Base-by-base conservation (phyloP, 2,329 filamentous ascomycete genomes). In the Verticillium albo-atrum region DNA sequence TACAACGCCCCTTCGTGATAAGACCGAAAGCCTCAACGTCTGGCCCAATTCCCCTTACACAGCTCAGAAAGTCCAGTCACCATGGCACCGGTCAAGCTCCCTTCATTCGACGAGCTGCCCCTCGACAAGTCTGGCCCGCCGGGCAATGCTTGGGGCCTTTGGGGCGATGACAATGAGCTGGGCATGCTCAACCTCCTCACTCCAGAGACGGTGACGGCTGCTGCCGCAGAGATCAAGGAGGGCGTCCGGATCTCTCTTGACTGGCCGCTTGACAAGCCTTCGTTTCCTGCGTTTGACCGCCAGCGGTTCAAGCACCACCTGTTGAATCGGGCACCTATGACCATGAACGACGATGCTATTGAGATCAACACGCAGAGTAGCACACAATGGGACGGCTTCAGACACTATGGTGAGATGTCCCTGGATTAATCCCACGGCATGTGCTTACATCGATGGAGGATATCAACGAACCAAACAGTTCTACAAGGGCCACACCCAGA, bases 61-160 rank as follows among this genome's bases (percentile, higher is more conserved):
- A n/a, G n/a, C n/a, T n/a, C n/a, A n/a, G n/a, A n/a, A n/a, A n/a
- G 9, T 14, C 30, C 30, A 10, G 14, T 10, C 30, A 14, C 30
- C 30, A 37, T 37, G 34, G 17, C 69, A 0, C 34, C 34, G 1
- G 17, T 37, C 14, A 6, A 37, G 34, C 34, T 37, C 15, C 34
- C 34, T 12, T 37, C 14, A 15, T 83, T 82, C 61, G 70, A 78
- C 6, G 70, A 75, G 3, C 77, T 85, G 0, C 82, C 82, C 0
- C 73, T 85, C 1, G 74, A 76, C 59, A 77, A 79, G 54, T 68
- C 74, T 59, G 81, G 80, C 0, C 81, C 82, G 6, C 74, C 70
- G 3, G 79, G 79, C 7, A 85, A 85, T 59, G 80, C 83, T 6
- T 86, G 83, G 83, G 81, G 81, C 1, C 75, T 83, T 4, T 84